Evolutionary conservation across 495 filamentous ascomycete species (phyloP).

Genomic region (Xylaria grammica): DNA sequence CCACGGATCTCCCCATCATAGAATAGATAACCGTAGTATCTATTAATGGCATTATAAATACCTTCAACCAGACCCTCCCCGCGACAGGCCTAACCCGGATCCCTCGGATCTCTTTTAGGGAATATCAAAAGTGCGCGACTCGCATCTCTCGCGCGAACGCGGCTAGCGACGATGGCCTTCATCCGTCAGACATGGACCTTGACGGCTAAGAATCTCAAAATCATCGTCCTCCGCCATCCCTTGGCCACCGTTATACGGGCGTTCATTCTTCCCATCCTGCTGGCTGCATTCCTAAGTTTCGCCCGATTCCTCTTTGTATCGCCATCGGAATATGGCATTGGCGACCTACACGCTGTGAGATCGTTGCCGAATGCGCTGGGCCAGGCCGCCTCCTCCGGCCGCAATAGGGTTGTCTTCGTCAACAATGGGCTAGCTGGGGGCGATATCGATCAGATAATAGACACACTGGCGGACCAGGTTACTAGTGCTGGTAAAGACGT

Average conservation of each 20-base stretch:
- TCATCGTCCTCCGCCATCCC: slow-evolving; percentile 67
- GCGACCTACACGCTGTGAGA: slow-evolving; percentile 57
- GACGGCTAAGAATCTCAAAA: slow-evolving; percentile 73
- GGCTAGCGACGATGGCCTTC: slow-evolving; percentile 56
- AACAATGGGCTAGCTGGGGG: slow-evolving; percentile 73
- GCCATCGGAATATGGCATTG: slow-evolving; percentile 71
- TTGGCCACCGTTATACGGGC: slow-evolving; percentile 69
- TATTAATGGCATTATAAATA: slow-evolving; percentile 20
- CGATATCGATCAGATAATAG: slow-evolving; percentile 73
- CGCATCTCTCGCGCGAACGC: slow-evolving; percentile 4
- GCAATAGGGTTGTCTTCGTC: slow-evolving; percentile 77
- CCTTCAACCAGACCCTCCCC: not conserved
- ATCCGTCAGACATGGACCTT: slow-evolving; percentile 74
- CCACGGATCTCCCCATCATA: no score
- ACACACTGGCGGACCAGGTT: slow-evolving; percentile 59
- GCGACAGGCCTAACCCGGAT: slow-evolving; percentile 14
- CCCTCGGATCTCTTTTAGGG: slow-evolving; percentile 10
- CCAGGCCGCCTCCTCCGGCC: slow-evolving; percentile 51
- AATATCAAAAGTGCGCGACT: slow-evolving; percentile 4
- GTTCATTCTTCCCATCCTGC: slow-evolving; percentile 72
- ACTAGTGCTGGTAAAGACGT: slow-evolving; percentile 60
- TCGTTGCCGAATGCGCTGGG: slow-evolving; percentile 64
- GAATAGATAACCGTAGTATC: not conserved
- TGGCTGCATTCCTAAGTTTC: slow-evolving; percentile 70
- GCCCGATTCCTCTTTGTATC: slow-evolving; percentile 72